These are phyloP conservation scores for Anisogramma anomala DNA, from an alignment of 2,329 filamentous ascomycete species.

Conservation along the genomic window DNA sequence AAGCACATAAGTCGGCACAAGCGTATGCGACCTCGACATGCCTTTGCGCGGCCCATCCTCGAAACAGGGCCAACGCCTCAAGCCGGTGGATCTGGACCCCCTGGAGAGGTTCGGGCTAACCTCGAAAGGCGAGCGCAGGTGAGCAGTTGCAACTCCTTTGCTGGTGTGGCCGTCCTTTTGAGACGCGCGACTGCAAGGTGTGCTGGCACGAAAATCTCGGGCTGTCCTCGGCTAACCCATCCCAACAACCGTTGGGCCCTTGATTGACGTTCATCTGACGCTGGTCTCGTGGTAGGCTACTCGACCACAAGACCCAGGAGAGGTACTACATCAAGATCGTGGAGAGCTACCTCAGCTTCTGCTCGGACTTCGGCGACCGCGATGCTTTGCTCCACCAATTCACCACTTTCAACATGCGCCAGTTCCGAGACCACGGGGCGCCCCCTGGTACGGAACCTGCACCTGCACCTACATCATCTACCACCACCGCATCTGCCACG, in stretches of 20 bases:
- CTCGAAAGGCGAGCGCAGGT: constrained; percentile 86
- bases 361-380: constrained; percentile 58
- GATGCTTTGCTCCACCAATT: constrained; percentile 68
- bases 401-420: constrained; percentile 44
- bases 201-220: too few species aligned
- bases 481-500: constrained; percentile 3
- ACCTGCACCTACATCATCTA: constrained; percentile 1
- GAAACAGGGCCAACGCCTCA: constrained; percentile 58
- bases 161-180: too few species aligned
- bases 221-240: background rate
- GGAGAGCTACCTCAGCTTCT: constrained; percentile 81
- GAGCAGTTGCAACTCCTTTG: too few species aligned
- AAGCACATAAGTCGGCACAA: too few species aligned
- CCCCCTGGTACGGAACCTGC: constrained; percentile 15
- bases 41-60: constrained; percentile 28
- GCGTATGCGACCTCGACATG: constrained; percentile 2
- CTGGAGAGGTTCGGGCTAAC: constrained; percentile 74
- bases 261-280: constrained; percentile 4
- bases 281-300: constrained; percentile 38
- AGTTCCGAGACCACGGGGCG: constrained; percentile 6
- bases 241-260: background rate
- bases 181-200: too few species aligned
- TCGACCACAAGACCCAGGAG: constrained; percentile 69
- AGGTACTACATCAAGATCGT: constrained; percentile 78
- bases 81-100: constrained; percentile 62